Conservation (phyloP, 139 green algal species). For the Haematococcus lacustris region DNA sequence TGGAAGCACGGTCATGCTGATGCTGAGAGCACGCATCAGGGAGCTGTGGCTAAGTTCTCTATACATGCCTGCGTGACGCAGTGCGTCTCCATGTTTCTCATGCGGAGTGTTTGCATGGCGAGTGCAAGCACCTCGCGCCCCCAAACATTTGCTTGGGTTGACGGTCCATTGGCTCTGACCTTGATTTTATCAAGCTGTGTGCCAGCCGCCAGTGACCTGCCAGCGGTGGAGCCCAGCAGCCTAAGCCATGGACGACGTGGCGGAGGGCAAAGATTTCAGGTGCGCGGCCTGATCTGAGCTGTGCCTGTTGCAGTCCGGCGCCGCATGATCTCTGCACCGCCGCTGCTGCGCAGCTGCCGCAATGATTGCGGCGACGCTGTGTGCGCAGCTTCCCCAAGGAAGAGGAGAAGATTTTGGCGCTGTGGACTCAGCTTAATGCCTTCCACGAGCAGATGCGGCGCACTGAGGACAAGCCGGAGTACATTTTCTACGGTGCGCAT, state of each 20-base stretch:
- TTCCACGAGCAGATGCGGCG: slow-evolving; percentile 83
- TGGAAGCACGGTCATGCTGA: no score
- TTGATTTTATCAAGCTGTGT: no score
- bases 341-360: neutral
- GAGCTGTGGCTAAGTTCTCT: no score
- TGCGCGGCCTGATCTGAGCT: neutral
- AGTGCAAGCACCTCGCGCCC: no score
- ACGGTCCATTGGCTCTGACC: no score
- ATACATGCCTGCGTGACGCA: no score
- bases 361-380: neutral
- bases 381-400: slow-evolving; percentile 70
- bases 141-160: no score
- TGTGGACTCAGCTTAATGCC: slow-evolving; percentile 79
- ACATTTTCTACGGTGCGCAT: slow-evolving; percentile 85
- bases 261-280: slow-evolving; percentile 70
- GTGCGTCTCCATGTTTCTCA: no score
- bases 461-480: slow-evolving; percentile 85
- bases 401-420: slow-evolving; percentile 72
- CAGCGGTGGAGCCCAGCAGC: no score
- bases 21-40: no score
- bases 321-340: neutral
- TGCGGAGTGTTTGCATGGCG: no score
- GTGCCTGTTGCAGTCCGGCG: neutral
- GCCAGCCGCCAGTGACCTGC: no score
- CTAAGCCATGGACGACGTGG: slow-evolving; percentile 52